Conservation (phyloP, 495 filamentous ascomycete genomes). For the Penicillium longicatenatum region DNA sequence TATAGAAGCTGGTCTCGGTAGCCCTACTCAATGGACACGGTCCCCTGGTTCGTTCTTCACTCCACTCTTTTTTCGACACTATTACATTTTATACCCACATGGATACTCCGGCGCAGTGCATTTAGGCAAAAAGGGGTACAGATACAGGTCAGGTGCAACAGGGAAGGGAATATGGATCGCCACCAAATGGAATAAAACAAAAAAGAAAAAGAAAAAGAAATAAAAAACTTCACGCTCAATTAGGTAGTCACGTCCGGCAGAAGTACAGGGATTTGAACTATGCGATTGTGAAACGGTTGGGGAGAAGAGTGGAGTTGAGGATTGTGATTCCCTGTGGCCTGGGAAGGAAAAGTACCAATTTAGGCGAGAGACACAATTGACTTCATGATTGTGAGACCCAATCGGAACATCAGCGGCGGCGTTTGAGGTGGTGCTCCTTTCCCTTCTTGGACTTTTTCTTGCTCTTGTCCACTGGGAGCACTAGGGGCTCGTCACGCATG, state of each 20-base stretch:
- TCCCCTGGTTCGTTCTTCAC: neutral
- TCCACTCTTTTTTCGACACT: slow-evolving; percentile 8
- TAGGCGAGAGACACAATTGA: neutral
- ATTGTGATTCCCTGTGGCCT: neutral
- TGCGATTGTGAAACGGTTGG: slow-evolving; percentile 8
- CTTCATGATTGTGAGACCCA: neutral
- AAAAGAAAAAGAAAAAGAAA: neutral
- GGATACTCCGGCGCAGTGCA: neutral
- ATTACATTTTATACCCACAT: slow-evolving; percentile 3
- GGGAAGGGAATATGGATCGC: neutral
- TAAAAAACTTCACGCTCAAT: slow-evolving; percentile 3
- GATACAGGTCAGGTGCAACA: neutral
- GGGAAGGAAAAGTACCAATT: neutral
- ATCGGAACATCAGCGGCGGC: slow-evolving; percentile 38
- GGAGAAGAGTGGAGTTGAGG: slow-evolving; percentile 4
- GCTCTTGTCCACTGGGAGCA: slow-evolving; percentile 78
- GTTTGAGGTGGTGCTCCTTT: slow-evolving; percentile 60
- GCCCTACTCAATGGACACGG: too few species aligned
- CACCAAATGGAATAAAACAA: neutral
- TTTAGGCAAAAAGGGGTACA: slow-evolving; percentile 1
- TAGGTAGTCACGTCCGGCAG: slow-evolving; percentile 5
- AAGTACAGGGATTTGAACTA: slow-evolving; percentile 1
- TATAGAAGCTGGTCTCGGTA: neutral
- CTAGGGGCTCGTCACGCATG: slow-evolving; percentile 74
- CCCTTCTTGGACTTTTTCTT: slow-evolving; percentile 77